Conservation (phyloP, 2,329 filamentous ascomycete genomes). For the Dactylellina cionopaga region DNA sequence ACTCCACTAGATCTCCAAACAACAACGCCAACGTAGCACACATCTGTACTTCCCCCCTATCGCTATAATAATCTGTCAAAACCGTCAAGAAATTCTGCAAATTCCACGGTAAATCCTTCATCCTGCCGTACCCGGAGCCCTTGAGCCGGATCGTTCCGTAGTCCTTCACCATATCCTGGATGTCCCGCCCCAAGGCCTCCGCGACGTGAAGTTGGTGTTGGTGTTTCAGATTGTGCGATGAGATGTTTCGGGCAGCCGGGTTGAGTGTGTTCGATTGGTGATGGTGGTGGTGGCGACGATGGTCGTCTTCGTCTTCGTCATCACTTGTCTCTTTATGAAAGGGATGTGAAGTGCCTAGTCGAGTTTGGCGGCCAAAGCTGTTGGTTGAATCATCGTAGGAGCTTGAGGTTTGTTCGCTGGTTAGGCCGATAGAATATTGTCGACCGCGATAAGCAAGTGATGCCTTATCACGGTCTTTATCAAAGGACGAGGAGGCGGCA, state of each 20-base stretch:
- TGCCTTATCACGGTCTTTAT: slow-evolving; percentile 31
- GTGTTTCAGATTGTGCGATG: slow-evolving; percentile 49
- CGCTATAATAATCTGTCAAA: slow-evolving; percentile 52
- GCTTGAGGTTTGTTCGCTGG: slow-evolving; percentile 54
- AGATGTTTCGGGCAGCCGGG: slow-evolving; percentile 21
- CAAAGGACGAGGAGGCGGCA: slow-evolving; percentile 26
- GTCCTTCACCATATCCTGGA: slow-evolving; percentile 41
- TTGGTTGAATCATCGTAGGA: slow-evolving; percentile 53
- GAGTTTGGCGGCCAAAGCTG: slow-evolving; percentile 36
- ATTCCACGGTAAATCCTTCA: slow-evolving; percentile 53
- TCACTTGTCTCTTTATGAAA: slow-evolving; percentile 43
- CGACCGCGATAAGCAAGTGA: slow-evolving; percentile 41
- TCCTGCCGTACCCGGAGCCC: slow-evolving; percentile 42
- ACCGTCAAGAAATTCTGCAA: slow-evolving; percentile 53
- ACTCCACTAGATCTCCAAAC: slow-evolving; percentile 30
- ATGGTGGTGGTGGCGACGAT: slow-evolving; percentile 7
- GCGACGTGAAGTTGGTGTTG: slow-evolving; percentile 36
- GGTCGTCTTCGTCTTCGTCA: slow-evolving; percentile 35
- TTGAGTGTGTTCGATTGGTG: slow-evolving; percentile 29
- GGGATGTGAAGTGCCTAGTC: slow-evolving; percentile 34
- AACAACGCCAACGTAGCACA: slow-evolving; percentile 54
- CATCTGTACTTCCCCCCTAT: slow-evolving; percentile 55
- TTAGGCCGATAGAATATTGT: slow-evolving; percentile 54
- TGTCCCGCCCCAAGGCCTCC: slow-evolving; percentile 33
- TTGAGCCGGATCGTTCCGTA: slow-evolving; percentile 37